Percentiles rank a stretch among this genome's conserved stretches.
phyloP scores from a whole-genome alignment of 352 stramenopile species.

The Globisporangium paddicum region DNA sequence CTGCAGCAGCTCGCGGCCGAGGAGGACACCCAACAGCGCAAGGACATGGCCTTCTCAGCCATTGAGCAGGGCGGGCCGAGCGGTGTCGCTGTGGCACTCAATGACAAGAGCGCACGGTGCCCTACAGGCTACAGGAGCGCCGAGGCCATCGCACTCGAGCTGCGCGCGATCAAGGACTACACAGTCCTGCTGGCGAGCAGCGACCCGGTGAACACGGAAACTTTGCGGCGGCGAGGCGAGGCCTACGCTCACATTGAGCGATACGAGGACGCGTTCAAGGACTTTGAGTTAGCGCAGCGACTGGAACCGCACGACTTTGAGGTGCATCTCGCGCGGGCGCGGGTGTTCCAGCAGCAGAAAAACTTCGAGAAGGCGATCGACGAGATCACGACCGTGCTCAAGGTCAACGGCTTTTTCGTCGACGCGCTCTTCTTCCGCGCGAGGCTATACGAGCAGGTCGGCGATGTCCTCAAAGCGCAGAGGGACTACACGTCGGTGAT shows the following conservation, averaged over 20 bases:
- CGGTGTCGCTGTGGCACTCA: slow-evolving; percentile 1
- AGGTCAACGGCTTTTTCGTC: slow-evolving; percentile 68
- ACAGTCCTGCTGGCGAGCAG: slow-evolving; percentile 33
- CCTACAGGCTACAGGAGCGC: slow-evolving; percentile 29
- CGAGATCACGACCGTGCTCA: slow-evolving; percentile 50
- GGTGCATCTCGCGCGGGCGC: slow-evolving; percentile 51
- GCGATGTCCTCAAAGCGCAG: slow-evolving; percentile 31
- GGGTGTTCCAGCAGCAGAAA: slow-evolving; percentile 39
- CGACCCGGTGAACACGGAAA: slow-evolving; percentile 40
- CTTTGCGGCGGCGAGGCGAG: slow-evolving; percentile 43
- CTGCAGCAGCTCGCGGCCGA: slow-evolving; percentile 46
- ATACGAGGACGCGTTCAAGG: slow-evolving; percentile 44
- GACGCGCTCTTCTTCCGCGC: slow-evolving; percentile 62
- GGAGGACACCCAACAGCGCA: slow-evolving; percentile 35
- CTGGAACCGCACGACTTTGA: slow-evolving; percentile 56
- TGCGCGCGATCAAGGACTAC: slow-evolving; percentile 63
- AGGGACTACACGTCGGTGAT: slow-evolving; percentile 69
- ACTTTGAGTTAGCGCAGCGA: slow-evolving; percentile 42
- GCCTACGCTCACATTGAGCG: slow-evolving; percentile 36
- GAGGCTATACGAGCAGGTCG: slow-evolving; percentile 41
- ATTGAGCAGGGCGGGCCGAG: slow-evolving; percentile 36
- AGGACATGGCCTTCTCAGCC: slow-evolving; percentile 40
- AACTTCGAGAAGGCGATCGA: slow-evolving; percentile 37
- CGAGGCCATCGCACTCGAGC: slow-evolving; percentile 29
- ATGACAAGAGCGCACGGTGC: slow-evolving; percentile 6